Conservation (phyloP, 768 basidiomycete species). For the Mrakia hoshinonis region DNA sequence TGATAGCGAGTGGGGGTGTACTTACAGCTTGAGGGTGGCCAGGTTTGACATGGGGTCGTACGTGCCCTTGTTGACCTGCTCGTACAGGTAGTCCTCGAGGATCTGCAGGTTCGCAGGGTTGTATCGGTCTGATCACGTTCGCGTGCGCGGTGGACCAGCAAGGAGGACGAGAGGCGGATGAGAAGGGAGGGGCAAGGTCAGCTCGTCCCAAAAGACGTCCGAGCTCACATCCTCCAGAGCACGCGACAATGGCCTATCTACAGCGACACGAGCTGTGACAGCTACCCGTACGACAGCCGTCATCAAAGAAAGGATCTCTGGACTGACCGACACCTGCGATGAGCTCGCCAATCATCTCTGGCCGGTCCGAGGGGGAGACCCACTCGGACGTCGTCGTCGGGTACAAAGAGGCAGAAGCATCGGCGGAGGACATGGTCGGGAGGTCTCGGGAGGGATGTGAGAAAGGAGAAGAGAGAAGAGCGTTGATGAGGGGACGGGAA, state of each 20-base stretch:
- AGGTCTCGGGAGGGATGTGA: background rate
- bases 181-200: background rate
- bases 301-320: background rate
- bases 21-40: slow-evolving; percentile 83
- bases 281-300: slow-evolving; percentile 12
- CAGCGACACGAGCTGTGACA: slow-evolving; percentile 28
- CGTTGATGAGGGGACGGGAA: background rate
- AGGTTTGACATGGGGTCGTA: slow-evolving; percentile 94
- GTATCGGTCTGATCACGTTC: slow-evolving; percentile 96
- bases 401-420: slow-evolving; percentile 34
- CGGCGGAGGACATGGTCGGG: slow-evolving; percentile 30
- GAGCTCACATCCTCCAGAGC: background rate
- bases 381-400: slow-evolving; percentile 32
- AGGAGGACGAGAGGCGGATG: too few relatives aligned
- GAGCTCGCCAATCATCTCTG: slow-evolving; percentile 80
- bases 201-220: background rate
- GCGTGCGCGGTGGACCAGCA: too few relatives aligned
- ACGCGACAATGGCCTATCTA: background rate
- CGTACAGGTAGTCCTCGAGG: slow-evolving; percentile 92
- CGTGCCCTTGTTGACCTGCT: slow-evolving; percentile 80
- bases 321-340: slow-evolving; percentile 78
- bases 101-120: slow-evolving; percentile 89
- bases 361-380: slow-evolving; percentile 58
- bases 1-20: slow-evolving; percentile 24
- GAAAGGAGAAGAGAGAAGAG: background rate